Percentiles rank a stretch among this genome's conserved stretches.
Conservation (phyloP, 1,284 basidiomycete species). For the Polyporus tsugae region DNA sequence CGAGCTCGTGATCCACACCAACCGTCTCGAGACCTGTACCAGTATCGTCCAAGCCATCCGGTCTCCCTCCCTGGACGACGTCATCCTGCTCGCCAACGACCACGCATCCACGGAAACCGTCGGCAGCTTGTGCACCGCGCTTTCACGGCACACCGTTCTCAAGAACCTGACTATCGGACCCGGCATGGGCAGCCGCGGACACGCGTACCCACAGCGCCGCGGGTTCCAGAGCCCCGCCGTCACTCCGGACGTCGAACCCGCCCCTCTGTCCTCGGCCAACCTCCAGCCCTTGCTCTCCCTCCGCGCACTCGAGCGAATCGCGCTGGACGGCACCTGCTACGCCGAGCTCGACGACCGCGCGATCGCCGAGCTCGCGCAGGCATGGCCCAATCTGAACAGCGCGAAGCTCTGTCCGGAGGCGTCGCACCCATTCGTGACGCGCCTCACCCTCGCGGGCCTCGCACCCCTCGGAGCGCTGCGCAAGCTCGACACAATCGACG, state of each 20-base stretch:
- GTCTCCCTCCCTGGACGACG: neutral
- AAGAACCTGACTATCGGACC: neutral
- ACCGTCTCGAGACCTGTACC: neutral
- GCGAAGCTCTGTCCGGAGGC: neutral
- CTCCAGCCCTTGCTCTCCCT: neutral
- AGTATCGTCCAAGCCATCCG: neutral
- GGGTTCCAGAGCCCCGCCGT: neutral
- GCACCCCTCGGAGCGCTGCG: neutral
- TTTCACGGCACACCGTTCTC: neutral
- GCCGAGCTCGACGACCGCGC: conserved; percentile 1
- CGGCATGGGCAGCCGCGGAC: neutral
- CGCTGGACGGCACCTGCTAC: conserved; percentile 1
- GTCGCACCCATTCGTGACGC: neutral
- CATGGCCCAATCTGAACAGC: neutral
- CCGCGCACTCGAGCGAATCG: neutral
- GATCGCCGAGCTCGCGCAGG: neutral
- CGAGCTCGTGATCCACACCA: neutral
- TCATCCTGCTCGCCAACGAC: neutral
- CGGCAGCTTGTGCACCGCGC: neutral
- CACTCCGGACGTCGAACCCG: neutral
- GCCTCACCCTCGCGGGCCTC: conserved; percentile 1
- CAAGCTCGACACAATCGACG: neutral
- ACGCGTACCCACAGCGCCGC: neutral
- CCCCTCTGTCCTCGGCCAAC: neutral
- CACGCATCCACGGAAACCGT: neutral